Percentiles rank a stretch among this genome's conserved stretches.
Evolutionary conservation across 257 asterid genomes (phyloP).

Genomic region (Ocimum tenuiflorum): DNA sequence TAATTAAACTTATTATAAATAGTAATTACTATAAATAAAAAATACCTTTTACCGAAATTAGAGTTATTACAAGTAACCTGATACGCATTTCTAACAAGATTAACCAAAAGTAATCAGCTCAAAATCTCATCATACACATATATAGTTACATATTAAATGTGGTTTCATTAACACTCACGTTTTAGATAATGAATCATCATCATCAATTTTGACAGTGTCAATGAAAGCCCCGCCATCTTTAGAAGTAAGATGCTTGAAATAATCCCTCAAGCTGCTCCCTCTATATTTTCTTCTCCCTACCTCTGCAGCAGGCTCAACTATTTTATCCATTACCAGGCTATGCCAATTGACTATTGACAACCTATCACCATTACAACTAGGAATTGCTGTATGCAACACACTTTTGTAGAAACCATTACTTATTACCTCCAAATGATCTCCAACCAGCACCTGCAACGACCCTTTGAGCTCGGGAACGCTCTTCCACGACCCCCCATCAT

Average conservation of each 20-base stretch:
- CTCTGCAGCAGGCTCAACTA: constrained; percentile 27
- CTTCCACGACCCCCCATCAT: constrained; percentile 16
- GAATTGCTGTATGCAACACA: constrained; percentile 26
- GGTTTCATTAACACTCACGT: too few species aligned
- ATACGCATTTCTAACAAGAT: too few species aligned
- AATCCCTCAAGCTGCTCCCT: constrained; percentile 34
- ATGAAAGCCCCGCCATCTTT: constrained; percentile 19
- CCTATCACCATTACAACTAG: constrained; percentile 14
- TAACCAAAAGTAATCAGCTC: too few species aligned
- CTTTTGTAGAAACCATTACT: constrained; percentile 36
- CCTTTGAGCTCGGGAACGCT: constrained; percentile 16
- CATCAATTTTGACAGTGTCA: constrained; percentile 16
- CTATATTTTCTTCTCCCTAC: constrained; percentile 16
- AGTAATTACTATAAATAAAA: too few species aligned
- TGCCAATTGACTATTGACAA: constrained; percentile 28
- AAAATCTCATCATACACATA: too few species aligned
- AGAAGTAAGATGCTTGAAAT: constrained; percentile 27
- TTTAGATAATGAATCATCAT: too few species aligned
- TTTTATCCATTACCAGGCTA: constrained; percentile 33
- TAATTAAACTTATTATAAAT: too few species aligned
- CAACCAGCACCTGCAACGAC: constrained; percentile 27
- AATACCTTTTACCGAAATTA: too few species aligned
- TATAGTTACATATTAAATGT: too few species aligned
- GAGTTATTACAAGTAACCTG: too few species aligned
- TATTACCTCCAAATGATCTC: constrained; percentile 35